Percentiles rank a stretch among this genome's conserved stretches.
Evolutionary conservation across 495 filamentous ascomycete genomes (phyloP).

Genomic region (Pyrenula aspistea): DNA sequence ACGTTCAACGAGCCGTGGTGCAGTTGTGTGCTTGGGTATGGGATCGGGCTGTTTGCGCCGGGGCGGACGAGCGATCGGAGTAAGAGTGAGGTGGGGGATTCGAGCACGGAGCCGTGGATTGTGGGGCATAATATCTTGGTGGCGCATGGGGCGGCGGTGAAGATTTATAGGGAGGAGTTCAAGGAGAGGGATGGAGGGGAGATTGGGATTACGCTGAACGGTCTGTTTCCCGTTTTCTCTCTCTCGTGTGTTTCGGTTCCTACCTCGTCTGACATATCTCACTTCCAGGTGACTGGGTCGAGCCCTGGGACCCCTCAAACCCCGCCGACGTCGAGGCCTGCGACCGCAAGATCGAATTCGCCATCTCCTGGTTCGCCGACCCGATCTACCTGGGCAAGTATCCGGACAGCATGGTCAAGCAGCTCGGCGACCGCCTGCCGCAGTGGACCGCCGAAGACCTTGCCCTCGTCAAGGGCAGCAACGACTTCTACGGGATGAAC

Average conservation of each 20-base stretch:
- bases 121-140: constrained; percentile 36
- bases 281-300: constrained; percentile 45
- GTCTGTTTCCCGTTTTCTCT: constrained; percentile 12
- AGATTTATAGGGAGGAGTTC: constrained; percentile 40
- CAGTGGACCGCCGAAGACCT: constrained; percentile 52
- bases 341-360: constrained; percentile 40
- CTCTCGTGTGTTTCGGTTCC: neutral
- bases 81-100: constrained; percentile 34
- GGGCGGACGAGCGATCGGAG: constrained; percentile 36
- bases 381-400: constrained; percentile 67
- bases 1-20: constrained; percentile 47
- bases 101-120: constrained; percentile 37
- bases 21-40: constrained; percentile 37
- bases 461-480: constrained; percentile 58
- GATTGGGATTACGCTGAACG: constrained; percentile 44
- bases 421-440: constrained; percentile 58
- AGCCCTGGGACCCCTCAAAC: constrained; percentile 39
- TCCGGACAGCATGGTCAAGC: constrained; percentile 62
- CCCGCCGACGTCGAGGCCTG: constrained; percentile 36
- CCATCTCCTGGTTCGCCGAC: constrained; percentile 53
- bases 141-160: constrained; percentile 37
- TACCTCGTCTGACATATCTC: neutral
- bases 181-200: constrained; percentile 32
- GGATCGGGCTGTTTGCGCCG: constrained; percentile 36
- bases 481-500: constrained; percentile 80